Percentiles rank a stretch among this genome's conserved stretches.
phyloP scores from a whole-genome alignment of 805 yeast genomes.

The Candida palmyrensis region DNA sequence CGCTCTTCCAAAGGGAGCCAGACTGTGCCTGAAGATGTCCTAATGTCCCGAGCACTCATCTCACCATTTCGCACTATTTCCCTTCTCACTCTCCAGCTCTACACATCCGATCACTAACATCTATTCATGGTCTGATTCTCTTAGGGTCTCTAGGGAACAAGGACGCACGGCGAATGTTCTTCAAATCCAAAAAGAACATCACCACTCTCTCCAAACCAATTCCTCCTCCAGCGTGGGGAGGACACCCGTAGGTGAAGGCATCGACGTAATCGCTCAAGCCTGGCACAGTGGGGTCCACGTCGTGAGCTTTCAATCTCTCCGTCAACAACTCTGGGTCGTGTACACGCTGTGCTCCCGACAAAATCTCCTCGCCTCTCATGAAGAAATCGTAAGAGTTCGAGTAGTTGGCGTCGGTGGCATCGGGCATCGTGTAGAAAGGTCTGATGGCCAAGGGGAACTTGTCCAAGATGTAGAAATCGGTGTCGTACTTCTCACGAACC shows the following conservation, averaged over 20 bases:
- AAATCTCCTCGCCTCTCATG: constrained; percentile 99
- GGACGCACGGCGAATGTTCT: constrained; percentile 97
- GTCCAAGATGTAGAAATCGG: constrained; percentile 97
- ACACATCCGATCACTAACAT: too few species aligned
- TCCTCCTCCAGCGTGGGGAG: constrained; percentile 99
- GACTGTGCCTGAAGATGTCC: too few species aligned
- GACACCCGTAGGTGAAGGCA: constrained; percentile 91
- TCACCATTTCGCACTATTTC: too few species aligned
- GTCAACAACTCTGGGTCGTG: constrained; percentile 84
- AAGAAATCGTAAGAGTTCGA: constrained; percentile 98
- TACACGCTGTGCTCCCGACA: constrained; percentile 99
- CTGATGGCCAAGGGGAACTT: constrained; percentile 95
- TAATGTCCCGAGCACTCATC: too few species aligned
- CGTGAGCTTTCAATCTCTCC: constrained; percentile 80
- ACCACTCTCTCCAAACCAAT: constrained; percentile 98
- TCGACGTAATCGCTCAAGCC: constrained; percentile 90
- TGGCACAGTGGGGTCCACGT: constrained; percentile 69
- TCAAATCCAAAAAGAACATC: constrained; percentile 95
- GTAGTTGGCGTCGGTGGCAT: constrained; percentile 83
- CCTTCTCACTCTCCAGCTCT: too few species aligned
- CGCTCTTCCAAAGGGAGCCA: too few species aligned
- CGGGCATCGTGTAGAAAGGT: constrained; percentile 99
- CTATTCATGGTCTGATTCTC: constrained; percentile 73
- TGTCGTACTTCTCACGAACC: constrained; percentile 89
- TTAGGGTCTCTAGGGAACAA: constrained; percentile 98